These are phyloP conservation scores for Hyaloscypha variabilis DNA, from an alignment of 495 filamentous ascomycete genomes.

Conservation along the genomic window DNA sequence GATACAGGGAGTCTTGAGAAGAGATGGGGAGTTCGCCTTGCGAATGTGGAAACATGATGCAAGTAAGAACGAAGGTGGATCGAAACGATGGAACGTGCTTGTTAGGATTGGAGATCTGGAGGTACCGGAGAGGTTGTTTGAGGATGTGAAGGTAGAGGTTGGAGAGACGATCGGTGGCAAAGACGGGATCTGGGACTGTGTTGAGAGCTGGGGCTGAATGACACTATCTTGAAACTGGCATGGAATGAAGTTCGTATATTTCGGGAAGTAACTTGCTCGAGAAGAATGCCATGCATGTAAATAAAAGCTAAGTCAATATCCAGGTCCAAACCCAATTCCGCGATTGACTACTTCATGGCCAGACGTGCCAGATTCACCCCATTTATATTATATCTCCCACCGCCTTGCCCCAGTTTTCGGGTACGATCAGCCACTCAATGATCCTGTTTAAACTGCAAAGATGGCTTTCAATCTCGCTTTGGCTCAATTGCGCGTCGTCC, in stretches of 20 bases:
- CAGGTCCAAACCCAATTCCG: neutral
- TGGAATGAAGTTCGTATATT: neutral
- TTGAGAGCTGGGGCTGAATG: neutral
- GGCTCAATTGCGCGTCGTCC: neutral
- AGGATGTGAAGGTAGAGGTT: no score
- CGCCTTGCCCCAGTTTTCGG: neutral
- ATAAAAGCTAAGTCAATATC: no score
- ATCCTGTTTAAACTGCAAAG: neutral
- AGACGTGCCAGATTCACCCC: neutral
- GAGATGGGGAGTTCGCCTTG: constrained; percentile 38
- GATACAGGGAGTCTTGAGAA: constrained; percentile 47
- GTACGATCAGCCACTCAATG: neutral
- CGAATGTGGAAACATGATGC: constrained; percentile 43
- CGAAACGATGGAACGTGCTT: no score
- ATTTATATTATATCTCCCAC: neutral
- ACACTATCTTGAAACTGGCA: neutral
- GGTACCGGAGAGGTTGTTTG: no score
- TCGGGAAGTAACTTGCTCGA: no score
- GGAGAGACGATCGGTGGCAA: neutral
- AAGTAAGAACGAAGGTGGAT: no score
- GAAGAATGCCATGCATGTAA: neutral
- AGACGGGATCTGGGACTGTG: constrained; percentile 15
- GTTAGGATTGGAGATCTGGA: no score
- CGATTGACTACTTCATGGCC: neutral
- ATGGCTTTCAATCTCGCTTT: neutral